Base-by-base conservation (phyloP, 495 filamentous ascomycete genomes). In the Corynascus novoguineensis region DNA sequence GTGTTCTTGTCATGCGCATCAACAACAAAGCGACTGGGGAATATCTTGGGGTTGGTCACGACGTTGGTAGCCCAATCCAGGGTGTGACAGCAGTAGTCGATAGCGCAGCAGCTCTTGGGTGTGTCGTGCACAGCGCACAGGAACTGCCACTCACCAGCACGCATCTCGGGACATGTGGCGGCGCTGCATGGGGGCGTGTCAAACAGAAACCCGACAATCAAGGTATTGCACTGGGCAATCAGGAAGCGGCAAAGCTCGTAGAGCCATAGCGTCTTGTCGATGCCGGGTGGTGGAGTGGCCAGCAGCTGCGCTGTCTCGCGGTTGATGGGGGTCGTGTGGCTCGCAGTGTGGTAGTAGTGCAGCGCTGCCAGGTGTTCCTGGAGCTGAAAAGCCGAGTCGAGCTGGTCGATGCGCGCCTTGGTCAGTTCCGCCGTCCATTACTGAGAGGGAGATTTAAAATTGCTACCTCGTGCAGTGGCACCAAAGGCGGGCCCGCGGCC, bases 51-150 rank as follows among this genome's bases (percentile, higher is more conserved):
- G 53, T 86, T 88, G 11, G 90, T 95, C 34, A 98, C 83, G 22
- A 88, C 87, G 54, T 93, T 93, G 37, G 87, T 89, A 0, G 93
- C 93, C 87, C 93, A 96, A 72, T 98, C 93, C 40, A 98, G 84
- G 0, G 93, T 98, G 68, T 98, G 93, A 69, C 90, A 96, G 78
- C 90, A 97, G 71, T 98, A 98, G 70, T 98, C 93, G 66, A 98
- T 96, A 3, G 93, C 93, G 69, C 92, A 96, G 77, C 93, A 98
- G 59, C 82, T 82, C 73, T 97, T 96, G 25, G 93, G 93, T 22
- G 88, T 83, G 57, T 97, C 92, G 70, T 97, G 95, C 0, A 97
- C 95, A 37, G 93, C 93, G 76, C 93, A 98, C 59, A 98, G 84
- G 65, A 97, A 98, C 71, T 98, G 93, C 93, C 93, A 98, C 75